Evolutionary conservation across 306 rosid genomes (phyloP), one percentile per base, ranked within the genome.

Genomic region (Sechiopsis laciniata): DNA sequence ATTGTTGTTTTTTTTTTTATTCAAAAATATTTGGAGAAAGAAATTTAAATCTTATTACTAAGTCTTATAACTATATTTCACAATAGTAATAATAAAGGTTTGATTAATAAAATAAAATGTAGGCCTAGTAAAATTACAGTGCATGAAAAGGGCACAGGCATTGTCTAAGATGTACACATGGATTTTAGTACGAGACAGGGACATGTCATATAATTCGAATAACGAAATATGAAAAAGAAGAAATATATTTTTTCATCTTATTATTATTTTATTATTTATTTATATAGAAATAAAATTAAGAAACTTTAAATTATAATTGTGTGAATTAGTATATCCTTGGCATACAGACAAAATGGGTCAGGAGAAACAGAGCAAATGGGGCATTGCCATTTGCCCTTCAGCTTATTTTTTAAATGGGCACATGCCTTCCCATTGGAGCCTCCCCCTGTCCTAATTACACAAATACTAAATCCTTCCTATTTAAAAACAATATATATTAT

Each of bases 331-430:
- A 24, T 19, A 65, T 65, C 37, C 37, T 2, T 32, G 37, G 2
- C 37, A 69, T 53, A 20, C 0, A 37, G 83, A 73, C 75, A 74
- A 76, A 26, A 26, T 24, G 75, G 79, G 78, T 74, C 80, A 75
- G 85, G 73, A 62, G 80, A 82, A 84, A 78, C 79, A 74, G 60
- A 81, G 60, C 70, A 80, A 71, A 68, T 48, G 54, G 73, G 63
- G 11, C 10, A 7, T 42, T 42, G 10, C 7, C 48, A 42, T 42
- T 7, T 40, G 46, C 46, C 35, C 40, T 59, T 24, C 65, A 5
- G 42, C 12, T 26, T 59, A 59, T 24, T 59, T 24, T 59, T 62
- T 62, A 62, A 3, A 42, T 11, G 9, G 3, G n/a, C 71, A 65
- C 71, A 65, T 64, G 71, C 8, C 68, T 62, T 62, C 22, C 50